phyloP scores from a whole-genome alignment of 768 basidiomycete species.

The Russula emetica region DNA sequence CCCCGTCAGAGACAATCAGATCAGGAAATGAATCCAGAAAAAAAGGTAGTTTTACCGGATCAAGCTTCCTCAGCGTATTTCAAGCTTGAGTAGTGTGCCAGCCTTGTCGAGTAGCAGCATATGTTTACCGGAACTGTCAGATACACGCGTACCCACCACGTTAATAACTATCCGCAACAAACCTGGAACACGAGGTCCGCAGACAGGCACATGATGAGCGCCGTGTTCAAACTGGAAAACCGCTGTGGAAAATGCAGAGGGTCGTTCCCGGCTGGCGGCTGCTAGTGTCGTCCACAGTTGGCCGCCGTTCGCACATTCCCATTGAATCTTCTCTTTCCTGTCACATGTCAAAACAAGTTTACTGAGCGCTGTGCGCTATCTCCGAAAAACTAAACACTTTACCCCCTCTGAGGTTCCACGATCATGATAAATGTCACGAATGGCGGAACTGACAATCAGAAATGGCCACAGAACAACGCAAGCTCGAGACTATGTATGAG shows the following conservation, averaged over 20 bases:
- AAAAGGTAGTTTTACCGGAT: conserved; percentile 46
- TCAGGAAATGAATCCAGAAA: neutral
- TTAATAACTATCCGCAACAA: conserved; percentile 24
- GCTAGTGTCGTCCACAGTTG: conserved; percentile 52
- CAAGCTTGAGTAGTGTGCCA: conserved; percentile 63
- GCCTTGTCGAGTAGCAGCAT: conserved; percentile 66
- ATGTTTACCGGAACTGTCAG: conserved; percentile 44
- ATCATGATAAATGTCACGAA: conserved; percentile 71
- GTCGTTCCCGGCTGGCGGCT: conserved; percentile 43
- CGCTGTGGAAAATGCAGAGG: conserved; percentile 52
- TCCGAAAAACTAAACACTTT: conserved; percentile 35
- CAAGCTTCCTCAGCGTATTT: conserved; percentile 48
- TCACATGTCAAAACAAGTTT: conserved; percentile 11
- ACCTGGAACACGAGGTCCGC: conserved; percentile 69
- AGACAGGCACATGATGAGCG: conserved; percentile 60
- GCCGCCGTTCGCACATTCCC: conserved; percentile 72
- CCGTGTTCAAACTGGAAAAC: conserved; percentile 58
- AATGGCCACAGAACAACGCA: conserved; percentile 69
- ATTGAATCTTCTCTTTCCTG: conserved; percentile 63
- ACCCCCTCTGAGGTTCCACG: conserved; percentile 67
- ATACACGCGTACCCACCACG: conserved; percentile 17
- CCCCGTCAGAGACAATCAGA: conserved; percentile 20
- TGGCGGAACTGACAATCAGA: conserved; percentile 56
- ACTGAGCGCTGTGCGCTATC: conserved; percentile 14
- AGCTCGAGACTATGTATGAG: conserved; percentile 63